Evolutionary conservation across 139 green algal species (phyloP), one percentile per base, ranked within the genome.

Genomic region (Pseudopediastrum boryanum): DNA sequence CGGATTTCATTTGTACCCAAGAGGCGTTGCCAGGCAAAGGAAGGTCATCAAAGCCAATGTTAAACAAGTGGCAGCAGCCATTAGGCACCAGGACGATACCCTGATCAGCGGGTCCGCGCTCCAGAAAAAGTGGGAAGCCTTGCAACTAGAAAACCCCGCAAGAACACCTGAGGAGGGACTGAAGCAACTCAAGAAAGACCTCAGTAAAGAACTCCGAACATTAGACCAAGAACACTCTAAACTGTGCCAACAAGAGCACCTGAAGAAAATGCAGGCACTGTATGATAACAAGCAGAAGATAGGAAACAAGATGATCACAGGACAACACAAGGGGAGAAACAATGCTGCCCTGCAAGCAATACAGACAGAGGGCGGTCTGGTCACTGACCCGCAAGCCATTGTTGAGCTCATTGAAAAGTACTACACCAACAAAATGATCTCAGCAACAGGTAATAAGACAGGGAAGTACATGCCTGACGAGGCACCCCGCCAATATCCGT

Each of bases 201-300:
- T 42, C 2, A 72, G 33, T 8, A 33, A 33, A 21, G 35, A 72
- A 19, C 10, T 72, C 13, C 8, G 41, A 25, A n/a, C 36, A 6
- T 36, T 72, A 16, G 54, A 72, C n/a, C 52, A 52, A 33, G 5
- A 56, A 5, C n/a, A 72, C 38, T 35, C 65, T 16, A 72, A 72
- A 1, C 35, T 72, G 3, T 39, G 23, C 19, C 41, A 72, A 54
- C 65, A 72, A 58, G 65, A 41, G 25, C 41, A 72, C 8, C 19
- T 72, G 6, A 19, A 42, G 2, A 72, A 48, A n/a, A 12, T 27
- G n/a, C 2, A 42, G 7, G 25, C 27, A 6, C 33, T 54, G 25
- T 33, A 58, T 23, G 65, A 72, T 9, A n/a, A 41, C 8, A 71
- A 54, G 33, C 63, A 71, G 16, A 52, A 19, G 5, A 19, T 51